These are phyloP conservation scores for Ramaria rubella DNA, from an alignment of 768 basidiomycete genomes.

Conservation along the genomic window DNA sequence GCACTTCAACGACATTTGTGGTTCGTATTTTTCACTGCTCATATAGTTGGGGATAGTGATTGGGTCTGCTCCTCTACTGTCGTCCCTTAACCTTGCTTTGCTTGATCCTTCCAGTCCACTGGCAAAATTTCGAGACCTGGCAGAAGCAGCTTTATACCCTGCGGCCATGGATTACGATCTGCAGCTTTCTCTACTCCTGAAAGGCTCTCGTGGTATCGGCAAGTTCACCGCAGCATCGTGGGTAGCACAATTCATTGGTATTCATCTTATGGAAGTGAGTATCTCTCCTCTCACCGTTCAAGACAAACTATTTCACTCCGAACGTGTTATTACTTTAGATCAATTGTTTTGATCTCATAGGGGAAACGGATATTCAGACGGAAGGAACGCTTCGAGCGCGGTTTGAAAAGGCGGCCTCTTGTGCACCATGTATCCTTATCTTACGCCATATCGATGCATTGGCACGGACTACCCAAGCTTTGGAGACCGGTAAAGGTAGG, in stretches of 20 bases:
- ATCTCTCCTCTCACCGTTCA: background rate
- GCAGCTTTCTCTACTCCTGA: constrained; percentile 65
- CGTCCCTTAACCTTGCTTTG: background rate
- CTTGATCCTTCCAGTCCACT: background rate
- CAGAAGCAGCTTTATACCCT: constrained; percentile 51
- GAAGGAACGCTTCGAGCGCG: constrained; percentile 64
- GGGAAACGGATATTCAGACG: constrained; percentile 70
- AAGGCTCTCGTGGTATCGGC: constrained; percentile 74
- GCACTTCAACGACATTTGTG: constrained; percentile 10
- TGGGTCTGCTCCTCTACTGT: background rate
- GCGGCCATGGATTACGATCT: constrained; percentile 55
- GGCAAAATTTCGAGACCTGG: constrained; percentile 47
- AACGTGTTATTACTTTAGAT: constrained; percentile 41
- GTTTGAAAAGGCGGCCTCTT: constrained; percentile 69
- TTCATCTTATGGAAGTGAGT: constrained; percentile 72
- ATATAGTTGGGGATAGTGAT: background rate
- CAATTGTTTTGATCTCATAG: constrained; percentile 77
- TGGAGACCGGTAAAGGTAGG: constrained; percentile 61
- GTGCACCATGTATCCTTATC: constrained; percentile 80
- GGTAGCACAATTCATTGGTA: constrained; percentile 57
- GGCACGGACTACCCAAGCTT: constrained; percentile 54
- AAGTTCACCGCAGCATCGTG: constrained; percentile 60
- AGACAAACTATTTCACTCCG: background rate
- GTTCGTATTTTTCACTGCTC: background rate
- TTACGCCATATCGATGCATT: constrained; percentile 79